Evolutionary conservation across 257 asterid species (phyloP).

Genomic region (Paulownia fortunei): DNA sequence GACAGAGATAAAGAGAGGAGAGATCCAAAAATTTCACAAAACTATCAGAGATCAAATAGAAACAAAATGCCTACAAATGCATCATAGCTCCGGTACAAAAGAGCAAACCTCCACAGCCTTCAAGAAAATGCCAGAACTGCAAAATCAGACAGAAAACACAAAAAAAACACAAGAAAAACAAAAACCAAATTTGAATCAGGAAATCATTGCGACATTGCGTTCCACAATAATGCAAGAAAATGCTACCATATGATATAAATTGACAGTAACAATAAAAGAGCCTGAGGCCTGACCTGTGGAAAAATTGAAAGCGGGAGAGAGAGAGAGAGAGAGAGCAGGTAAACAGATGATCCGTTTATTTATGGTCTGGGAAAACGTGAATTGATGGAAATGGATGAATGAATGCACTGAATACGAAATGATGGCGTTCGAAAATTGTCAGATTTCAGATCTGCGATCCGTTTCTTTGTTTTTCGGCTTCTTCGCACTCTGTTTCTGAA

Average conservation of each 20-base stretch:
- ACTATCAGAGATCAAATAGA: constrained; percentile 23
- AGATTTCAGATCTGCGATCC: constrained; percentile 53
- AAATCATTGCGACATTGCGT: constrained; percentile 35
- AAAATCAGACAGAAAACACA: constrained; percentile 26
- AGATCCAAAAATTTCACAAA: constrained; percentile 25
- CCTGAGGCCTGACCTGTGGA: constrained; percentile 40
- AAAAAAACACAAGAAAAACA: constrained; percentile 19
- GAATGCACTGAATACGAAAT: constrained; percentile 65
- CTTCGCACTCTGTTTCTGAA: constrained; percentile 42
- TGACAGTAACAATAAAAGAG: constrained; percentile 27
- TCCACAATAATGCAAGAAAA: constrained; percentile 28
- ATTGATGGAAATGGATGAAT: constrained; percentile 37
- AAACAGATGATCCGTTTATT: constrained; percentile 27
- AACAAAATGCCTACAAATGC: constrained; percentile 32
- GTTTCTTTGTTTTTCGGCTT: constrained; percentile 44
- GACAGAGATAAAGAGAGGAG: constrained; percentile 5
- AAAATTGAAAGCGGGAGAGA: constrained; percentile 28
- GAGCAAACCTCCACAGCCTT: constrained; percentile 39
- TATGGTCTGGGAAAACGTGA: constrained; percentile 55
- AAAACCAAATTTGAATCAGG: constrained; percentile 31
- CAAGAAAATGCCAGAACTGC: constrained; percentile 40
- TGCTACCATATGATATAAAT: constrained; percentile 11
- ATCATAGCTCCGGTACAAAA: constrained; percentile 31
- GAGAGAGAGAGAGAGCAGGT: constrained; percentile 14
- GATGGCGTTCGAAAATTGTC: constrained; percentile 42